Conservation (phyloP, 352 stramenopile species). For the Phytophthora fragariaefolia region DNA sequence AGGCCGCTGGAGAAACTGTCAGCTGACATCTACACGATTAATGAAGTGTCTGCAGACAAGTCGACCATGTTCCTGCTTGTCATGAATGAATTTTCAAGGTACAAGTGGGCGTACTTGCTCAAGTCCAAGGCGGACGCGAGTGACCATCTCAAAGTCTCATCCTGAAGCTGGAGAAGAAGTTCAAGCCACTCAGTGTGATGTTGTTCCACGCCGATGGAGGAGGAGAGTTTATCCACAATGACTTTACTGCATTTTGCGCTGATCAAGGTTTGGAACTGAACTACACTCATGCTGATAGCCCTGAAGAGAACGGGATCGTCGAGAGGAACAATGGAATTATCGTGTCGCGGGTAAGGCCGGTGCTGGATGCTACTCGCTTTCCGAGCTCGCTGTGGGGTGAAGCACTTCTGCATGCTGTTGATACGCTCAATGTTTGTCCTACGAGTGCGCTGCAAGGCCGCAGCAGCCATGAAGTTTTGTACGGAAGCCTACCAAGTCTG, state of each 20-base stretch:
- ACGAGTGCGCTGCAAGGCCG: background rate
- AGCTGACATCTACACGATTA: background rate
- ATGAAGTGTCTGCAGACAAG: background rate
- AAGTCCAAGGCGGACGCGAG: background rate
- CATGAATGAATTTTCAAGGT: background rate
- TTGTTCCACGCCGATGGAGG: background rate
- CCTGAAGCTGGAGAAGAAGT: slow-evolving; percentile 4
- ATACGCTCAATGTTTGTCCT: background rate
- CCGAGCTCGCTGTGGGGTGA: slow-evolving; percentile 7
- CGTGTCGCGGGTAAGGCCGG: background rate
- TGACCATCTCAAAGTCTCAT: background rate
- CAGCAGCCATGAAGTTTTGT: background rate
- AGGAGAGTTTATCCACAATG: slow-evolving; percentile 1
- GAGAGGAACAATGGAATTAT: background rate
- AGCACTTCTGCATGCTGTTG: background rate
- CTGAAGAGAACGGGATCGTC: slow-evolving; percentile 3
- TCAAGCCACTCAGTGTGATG: background rate
- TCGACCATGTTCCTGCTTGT: background rate
- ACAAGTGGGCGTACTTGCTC: background rate
- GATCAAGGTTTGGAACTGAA: background rate
- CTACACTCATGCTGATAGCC: slow-evolving; percentile 1
- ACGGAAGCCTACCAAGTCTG: background rate
- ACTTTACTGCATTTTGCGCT: background rate
- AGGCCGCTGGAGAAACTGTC: background rate
- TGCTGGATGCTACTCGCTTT: slow-evolving; percentile 1